Evolutionary conservation across 2,329 filamentous ascomycete genomes (phyloP), one percentile per base, ranked within the genome.

Genomic region (Sporothrix pallida): DNA sequence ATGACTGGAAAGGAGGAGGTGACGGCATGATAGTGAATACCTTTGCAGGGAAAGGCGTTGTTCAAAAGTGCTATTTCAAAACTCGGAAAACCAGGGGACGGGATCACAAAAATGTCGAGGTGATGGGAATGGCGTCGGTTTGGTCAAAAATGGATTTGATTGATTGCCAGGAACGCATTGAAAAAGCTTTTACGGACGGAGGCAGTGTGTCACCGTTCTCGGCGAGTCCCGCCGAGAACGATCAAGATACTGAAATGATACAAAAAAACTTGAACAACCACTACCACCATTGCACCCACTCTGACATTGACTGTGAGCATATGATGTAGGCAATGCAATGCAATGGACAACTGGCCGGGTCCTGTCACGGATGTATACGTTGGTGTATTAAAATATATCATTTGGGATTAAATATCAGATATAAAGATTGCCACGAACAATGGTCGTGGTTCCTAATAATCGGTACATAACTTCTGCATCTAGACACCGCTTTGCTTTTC

Each of bases 211-310:
- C n/a, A 48, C 6, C 48, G n/a, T 26, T 52, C 23, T 62, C 20
- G 4, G n/a, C 46, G 6, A 10, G 65, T 9, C 50, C 26, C 8
- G 13, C 20, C 37, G 69, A 56, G 26, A 65, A 72, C 37, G 48
- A 71, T 37, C 52, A 54, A 48, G 62, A 71, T 52, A 71, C 58
- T 71, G 67, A 52, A 74, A 74, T 68, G 56, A 62, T 48, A 71
- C 42, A 75, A 75, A 72, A 73, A 73, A 75, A 73, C 52, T 73
- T 69, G 17, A 75, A 73, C 52, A 73, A 20, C 44, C 12, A 58
- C 68, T 5, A 56, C 52, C 17, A 10, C 20, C 15, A 26, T 26
- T 26, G 23, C 23, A 26, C 23, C 23, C 23, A 26, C 23, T 26
- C 23, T 26, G 23, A 26, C 23, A 26, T 26, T 26, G 23, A 26